Evolutionary conservation across 305 asterid species (phyloP), one percentile per base, ranked within the genome.

Genomic region (Fraxinus velutina): DNA sequence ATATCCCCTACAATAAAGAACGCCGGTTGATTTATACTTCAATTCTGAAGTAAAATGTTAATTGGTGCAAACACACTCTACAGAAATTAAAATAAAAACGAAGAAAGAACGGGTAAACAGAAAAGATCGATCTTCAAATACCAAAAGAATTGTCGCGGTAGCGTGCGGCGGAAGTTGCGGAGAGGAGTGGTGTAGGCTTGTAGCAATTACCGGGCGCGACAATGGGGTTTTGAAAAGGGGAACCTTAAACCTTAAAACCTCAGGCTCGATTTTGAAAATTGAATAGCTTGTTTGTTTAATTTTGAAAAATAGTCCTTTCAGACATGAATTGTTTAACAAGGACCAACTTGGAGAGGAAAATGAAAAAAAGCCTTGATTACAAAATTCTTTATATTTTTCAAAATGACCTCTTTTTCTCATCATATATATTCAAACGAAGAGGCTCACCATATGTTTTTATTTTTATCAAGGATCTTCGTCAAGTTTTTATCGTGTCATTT

Each of bases 1-100:
- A 86, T 88, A 80, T 81, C 57, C 29, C 84, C 81, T 73, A 15
- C 10, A 29, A 30, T 13, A 29, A 27, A 13, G 75, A 70, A 70
- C 36, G 2, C 36, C 42, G 3, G 9, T 15, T 29, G 75, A 70
- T 70, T 70, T 29, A 30, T 15, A 5, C 15, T 70, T 70, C 6
- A 27, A 4, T 70, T 70, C n/a, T 30, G 22, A 70, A 70, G 22
- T 27, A 13, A 70, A 66, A 27, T 66, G 19, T 24, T 10, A 66
- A 29, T 66, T 29, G 5, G 29, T 12, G 36, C 17, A 27, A 29
- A 15, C 22, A 34, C 8, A 4, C 39, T 0, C 27, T 4, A 13
- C 21, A 70, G 6, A 29, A 13, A 70, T 30, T 29, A 29, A 21
- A 21, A 62, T 62, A 22, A 62, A 44, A 21, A 62, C 72, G 72